Evolutionary conservation across 331 rosid genomes (phyloP), one percentile per base, ranked within the genome.

Genomic region (Spiraea crenata): DNA sequence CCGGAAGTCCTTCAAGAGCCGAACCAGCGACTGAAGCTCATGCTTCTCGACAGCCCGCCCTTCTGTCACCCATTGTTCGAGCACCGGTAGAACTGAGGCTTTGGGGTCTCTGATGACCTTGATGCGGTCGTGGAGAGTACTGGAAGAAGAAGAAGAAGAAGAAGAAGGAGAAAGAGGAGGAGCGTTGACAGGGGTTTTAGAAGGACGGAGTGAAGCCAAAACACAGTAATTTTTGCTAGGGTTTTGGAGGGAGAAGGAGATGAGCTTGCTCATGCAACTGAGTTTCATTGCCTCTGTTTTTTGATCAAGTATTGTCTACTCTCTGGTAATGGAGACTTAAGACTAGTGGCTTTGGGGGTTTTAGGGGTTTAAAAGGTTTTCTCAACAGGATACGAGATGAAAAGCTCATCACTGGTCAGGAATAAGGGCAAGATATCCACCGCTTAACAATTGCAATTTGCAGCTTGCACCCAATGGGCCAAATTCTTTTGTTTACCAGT

Each of bases 31-130:
- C 10, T 57, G 77, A 25, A 80, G 77, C 63, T 80, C 48, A 0
- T n/a, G 51, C 49, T 44, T 58, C 13, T 56, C 55, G 54, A 80
- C 63, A 5, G 71, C 61, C 45, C 75, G 34, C 39, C 80, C 76
- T 19, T 80, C 74, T 11, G 20, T 16, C 67, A 76, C 77, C 84
- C 84, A 80, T 20, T 80, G 68, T 41, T 74, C 69, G 20, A 80
- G 80, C 39, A 71, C 74, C 41, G 84, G 81, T 19, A 76, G 16
- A 41, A 75, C 66, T 5, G 84, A 80, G 71, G 75, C 72, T 57
- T 71, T 80, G 10, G 84, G 84, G 67, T 75, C 78, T 70, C 81
- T 62, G 65, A 80, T 61, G 51, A n/a, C 7, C 42, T 49, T 40
- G 56, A 80, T 52, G 58, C 76, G 57, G 2, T 56, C 35, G 61